Base-by-base conservation (phyloP, 2,329 filamentous ascomycete genomes). In the Stemphylium beticola region DNA sequence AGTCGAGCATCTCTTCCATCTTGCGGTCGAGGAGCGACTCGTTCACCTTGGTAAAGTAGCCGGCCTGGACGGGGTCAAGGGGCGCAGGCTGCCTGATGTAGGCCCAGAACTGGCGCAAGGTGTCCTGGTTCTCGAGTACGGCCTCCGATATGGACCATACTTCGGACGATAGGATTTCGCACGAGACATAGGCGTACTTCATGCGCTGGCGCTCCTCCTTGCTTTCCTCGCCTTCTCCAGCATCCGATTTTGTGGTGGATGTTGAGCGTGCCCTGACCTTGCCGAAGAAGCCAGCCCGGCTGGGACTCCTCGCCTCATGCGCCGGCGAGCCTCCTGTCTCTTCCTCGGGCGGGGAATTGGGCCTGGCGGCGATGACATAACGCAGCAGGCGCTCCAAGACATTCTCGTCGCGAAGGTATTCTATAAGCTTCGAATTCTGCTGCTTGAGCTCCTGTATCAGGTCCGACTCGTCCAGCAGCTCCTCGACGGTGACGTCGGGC, bases 31-130 rank as follows among this genome's bases (percentile, higher is more conserved):
- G 89, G 17, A 99, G 80, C n/a, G 92, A 90, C 78, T 99, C 95
- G 76, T 98, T 98, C 71, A 99, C 93, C 74, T 98, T 99, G 50
- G 93, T 97, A 74, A 99, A 99, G 75, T 99, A 99, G 70, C 93
- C 93, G 15, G 95, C 93, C 77, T 98, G 93, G 5, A 97, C 83
- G 33, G 93, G 90, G 74, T 98, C 93, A 50, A 99, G 84, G 2
- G 93, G 91, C 10, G 91, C 85, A n/a, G 91, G 85, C 50, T 88
- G 85, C 72, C 89, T 89, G 66, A 99, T 78, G 75, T 97, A 99
- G 42, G 86, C 82, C 95, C 95, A 99, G 76, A 99, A 98, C 62
- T 89, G 85, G 67, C 87, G 86, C 65, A 99, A 79, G 57, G 92
- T 83, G 39, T 86, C 80, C 50, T 88, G 87, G 74, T 93, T 93